These are phyloP conservation scores for Mycena haematopus DNA, from an alignment of 768 basidiomycete species.

Conservation along the genomic window DNA sequence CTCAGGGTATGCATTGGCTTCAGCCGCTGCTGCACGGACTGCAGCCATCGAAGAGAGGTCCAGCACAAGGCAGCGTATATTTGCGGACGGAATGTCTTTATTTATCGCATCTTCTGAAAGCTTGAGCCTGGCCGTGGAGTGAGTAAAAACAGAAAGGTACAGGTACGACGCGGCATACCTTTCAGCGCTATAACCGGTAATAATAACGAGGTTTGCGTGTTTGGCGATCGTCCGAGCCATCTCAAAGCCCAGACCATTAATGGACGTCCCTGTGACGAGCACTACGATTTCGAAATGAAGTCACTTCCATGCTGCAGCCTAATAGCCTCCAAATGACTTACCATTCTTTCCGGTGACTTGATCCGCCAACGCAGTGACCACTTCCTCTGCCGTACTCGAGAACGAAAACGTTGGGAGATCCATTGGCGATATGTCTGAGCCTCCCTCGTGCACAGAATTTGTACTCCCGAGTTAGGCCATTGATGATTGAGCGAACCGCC, in stretches of 20 bases:
- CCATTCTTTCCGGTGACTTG: background rate
- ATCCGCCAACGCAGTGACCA: background rate
- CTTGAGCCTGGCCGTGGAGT: background rate
- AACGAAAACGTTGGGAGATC: background rate
- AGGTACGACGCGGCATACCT: background rate
- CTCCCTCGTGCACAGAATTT: too few species aligned
- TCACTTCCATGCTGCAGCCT: background rate
- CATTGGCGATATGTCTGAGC: background rate
- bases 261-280: background rate
- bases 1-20: conserved; percentile 17
- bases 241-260: background rate
- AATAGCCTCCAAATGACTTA: background rate
- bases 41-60: background rate
- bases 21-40: background rate
- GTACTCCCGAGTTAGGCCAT: too few species aligned
- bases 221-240: background rate
- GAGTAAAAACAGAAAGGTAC: background rate
- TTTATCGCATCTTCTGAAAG: conserved; percentile 2
- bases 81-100: background rate
- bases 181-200: background rate
- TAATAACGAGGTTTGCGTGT: conserved; percentile 8
- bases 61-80: background rate
- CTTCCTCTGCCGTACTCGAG: background rate
- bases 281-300: background rate
- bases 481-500: too few species aligned